Evolutionary conservation across 73 alveolate genomes (phyloP), one percentile per base, ranked within the genome.

Genomic region (Diophrys sp.): DNA sequence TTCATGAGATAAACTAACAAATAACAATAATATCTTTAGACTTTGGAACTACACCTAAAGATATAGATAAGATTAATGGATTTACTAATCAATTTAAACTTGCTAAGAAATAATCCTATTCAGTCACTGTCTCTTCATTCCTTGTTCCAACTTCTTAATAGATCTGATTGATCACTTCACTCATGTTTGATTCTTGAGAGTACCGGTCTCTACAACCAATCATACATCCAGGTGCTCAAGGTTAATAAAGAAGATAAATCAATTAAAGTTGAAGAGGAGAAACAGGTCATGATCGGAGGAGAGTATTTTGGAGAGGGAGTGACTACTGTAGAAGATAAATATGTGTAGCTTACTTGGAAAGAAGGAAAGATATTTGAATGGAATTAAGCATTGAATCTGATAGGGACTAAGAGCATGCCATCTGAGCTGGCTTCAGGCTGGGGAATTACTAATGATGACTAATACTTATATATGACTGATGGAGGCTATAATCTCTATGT

Each of bases 401-500:
- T 68, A 53, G 73, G 31, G 66, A 54, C 62, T n/a, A 29, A 57
- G 1, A 44, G 28, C 23, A 79, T 70, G 81, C 85, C 84, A 14
- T 14, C 56, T 29, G 57, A 55, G n/a, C 55, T 85, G 8, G 33
- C 28, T 33, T 84, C 73, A 56, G 93, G 93, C 5, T 85, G 93
- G 93, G 93, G 93, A 1, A 8, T 85, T 14, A 77, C 89, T 18
- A 67, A 72, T 79, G 93, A 85, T 80, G 70, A 74, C 0, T 71
- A 73, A 1, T 72, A 72, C 73, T 56, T 85, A 18, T 85, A 85
- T 32, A 66, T 73, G 23, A 78, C 87, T 54, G 87, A 85, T 1
- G 93, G 93, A 11, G 8, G 83, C 27, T 79, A 62, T 33, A 66
- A 33, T 14, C 44, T 85, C 24, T 85, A 33, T 74, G 54, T 31